Conservation (phyloP, 352 stramenopile species). For the Globisporangium alternatum region DNA sequence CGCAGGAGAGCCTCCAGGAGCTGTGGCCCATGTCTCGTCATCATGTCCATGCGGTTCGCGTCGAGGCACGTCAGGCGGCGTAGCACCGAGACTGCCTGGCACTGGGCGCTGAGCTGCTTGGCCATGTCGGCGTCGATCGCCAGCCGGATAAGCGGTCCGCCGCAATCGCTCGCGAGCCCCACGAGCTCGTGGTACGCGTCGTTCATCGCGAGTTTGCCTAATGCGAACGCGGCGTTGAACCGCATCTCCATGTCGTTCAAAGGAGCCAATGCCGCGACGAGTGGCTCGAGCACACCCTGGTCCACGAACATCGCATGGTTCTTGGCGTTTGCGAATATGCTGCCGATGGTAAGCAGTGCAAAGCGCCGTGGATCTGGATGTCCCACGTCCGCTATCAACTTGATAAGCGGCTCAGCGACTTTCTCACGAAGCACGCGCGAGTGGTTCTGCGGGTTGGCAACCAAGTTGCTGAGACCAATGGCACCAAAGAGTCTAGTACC, state of each 20-base stretch:
- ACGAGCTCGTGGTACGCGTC: conserved; percentile 64
- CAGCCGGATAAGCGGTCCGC: conserved; percentile 48
- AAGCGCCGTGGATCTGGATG: conserved; percentile 67
- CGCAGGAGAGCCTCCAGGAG: conserved; percentile 55
- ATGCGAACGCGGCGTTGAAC: conserved; percentile 91
- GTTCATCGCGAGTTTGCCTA: conserved; percentile 92
- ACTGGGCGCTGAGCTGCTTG: conserved; percentile 60
- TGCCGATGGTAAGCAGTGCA: conserved; percentile 82
- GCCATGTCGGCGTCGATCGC: conserved; percentile 49
- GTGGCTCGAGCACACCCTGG: conserved; percentile 55
- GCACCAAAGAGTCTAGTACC: conserved; percentile 84
- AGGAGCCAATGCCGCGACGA: conserved; percentile 63
- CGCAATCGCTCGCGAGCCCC: conserved; percentile 45
- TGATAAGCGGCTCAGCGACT: conserved; percentile 54
- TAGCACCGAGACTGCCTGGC: conserved; percentile 90
- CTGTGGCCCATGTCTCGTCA: conserved; percentile 44
- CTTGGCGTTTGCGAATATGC: conserved; percentile 63
- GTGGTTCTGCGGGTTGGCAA: conserved; percentile 83
- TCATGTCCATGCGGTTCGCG: conserved; percentile 83
- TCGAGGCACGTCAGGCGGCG: conserved; percentile 82
- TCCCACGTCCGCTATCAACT: conserved; percentile 35
- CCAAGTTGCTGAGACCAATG: conserved; percentile 90
- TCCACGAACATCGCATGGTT: conserved; percentile 76
- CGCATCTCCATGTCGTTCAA: conserved; percentile 87
- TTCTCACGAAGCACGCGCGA: conserved; percentile 60